A percentile compares a stretch with the other conserved stretches of the same genome.
These are phyloP conservation scores for Aspergillus indologenus DNA, from an alignment of 495 filamentous ascomycete species.

Conservation along the genomic window DNA sequence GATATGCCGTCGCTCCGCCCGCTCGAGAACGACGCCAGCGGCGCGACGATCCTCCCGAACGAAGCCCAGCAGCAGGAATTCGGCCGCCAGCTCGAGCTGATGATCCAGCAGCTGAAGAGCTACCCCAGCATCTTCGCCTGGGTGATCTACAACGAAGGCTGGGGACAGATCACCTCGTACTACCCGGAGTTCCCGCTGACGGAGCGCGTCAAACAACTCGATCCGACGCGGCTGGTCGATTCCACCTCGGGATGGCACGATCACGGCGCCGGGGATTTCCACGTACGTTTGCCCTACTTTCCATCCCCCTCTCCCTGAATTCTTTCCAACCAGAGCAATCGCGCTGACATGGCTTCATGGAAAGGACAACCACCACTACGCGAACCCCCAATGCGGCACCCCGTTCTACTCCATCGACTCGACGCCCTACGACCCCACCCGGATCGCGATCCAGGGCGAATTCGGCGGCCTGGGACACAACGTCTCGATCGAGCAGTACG, in stretches of 20 bases:
- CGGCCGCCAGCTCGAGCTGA: conserved; percentile 55
- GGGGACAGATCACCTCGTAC: conserved; percentile 53
- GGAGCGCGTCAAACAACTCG: conserved; percentile 48
- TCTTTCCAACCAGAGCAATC: too few species aligned
- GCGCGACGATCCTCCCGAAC: conserved; percentile 36
- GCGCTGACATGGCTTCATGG: too few species aligned
- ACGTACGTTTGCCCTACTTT: conserved; percentile 23
- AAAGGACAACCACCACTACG: conserved; percentile 72
- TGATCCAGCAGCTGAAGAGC: conserved; percentile 59
- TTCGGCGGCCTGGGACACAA: conserved; percentile 65
- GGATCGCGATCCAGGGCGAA: conserved; percentile 66
- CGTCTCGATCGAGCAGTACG: conserved; percentile 51
- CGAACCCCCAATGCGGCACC: conserved; percentile 66
- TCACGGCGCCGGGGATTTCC: conserved; percentile 58
- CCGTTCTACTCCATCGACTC: conserved; percentile 57
- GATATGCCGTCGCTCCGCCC: conserved; percentile 63
- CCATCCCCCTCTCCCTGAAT: neutral
- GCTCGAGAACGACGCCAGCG: conserved; percentile 15
- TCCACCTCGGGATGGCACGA: conserved; percentile 60
- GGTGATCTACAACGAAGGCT: conserved; percentile 71
- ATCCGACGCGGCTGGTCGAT: conserved; percentile 60
- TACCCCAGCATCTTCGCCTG: conserved; percentile 58
- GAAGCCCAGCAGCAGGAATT: conserved; percentile 57
- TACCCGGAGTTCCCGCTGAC: conserved; percentile 57
- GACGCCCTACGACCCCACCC: conserved; percentile 53